Conservation (phyloP, 805 yeast species). For the Teunomyces lycoperdinae region DNA sequence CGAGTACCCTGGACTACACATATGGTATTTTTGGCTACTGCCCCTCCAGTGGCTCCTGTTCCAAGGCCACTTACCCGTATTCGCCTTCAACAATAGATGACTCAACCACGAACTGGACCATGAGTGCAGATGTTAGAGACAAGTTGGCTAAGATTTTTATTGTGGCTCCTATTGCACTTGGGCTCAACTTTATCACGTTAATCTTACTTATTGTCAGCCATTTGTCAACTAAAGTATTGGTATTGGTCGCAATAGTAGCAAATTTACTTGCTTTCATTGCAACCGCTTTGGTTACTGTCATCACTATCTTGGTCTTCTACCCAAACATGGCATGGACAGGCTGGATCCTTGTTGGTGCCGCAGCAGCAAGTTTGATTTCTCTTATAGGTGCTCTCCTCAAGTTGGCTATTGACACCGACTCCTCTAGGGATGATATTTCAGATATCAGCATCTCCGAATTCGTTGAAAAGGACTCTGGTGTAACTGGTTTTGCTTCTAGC, state of each 20-base stretch:
- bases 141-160: slow-evolving; percentile 54
- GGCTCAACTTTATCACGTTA: slow-evolving; percentile 46
- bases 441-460: not conserved
- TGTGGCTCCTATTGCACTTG: slow-evolving; percentile 65
- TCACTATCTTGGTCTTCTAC: slow-evolving; percentile 54
- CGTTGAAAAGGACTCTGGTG: slow-evolving; percentile 1
- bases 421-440: not conserved
- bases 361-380: slow-evolving; percentile 52
- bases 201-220: slow-evolving; percentile 23
- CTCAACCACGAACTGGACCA: slow-evolving; percentile 44
- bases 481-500: slow-evolving; percentile 22
- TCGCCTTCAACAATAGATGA: slow-evolving; percentile 27
- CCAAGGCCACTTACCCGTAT: slow-evolving; percentile 47
- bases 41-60: slow-evolving; percentile 32
- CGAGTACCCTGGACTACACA: slow-evolving; percentile 40
- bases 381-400: slow-evolving; percentile 45
- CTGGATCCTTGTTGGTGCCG: slow-evolving; percentile 69
- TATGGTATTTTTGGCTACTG: slow-evolving; percentile 76
- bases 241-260: slow-evolving; percentile 43
- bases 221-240: slow-evolving; percentile 19
- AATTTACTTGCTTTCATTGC: slow-evolving; percentile 50
- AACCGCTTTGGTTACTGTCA: slow-evolving; percentile 53
- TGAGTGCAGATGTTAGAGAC: slow-evolving; percentile 45
- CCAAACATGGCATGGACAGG: slow-evolving; percentile 71
- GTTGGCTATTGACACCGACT: slow-evolving; percentile 3